A percentile compares a stretch with the other conserved stretches of the same genome.
These are phyloP conservation scores for Tetrapisispora fleetii DNA, from an alignment of 805 yeast genomes.

Conservation along the genomic window DNA sequence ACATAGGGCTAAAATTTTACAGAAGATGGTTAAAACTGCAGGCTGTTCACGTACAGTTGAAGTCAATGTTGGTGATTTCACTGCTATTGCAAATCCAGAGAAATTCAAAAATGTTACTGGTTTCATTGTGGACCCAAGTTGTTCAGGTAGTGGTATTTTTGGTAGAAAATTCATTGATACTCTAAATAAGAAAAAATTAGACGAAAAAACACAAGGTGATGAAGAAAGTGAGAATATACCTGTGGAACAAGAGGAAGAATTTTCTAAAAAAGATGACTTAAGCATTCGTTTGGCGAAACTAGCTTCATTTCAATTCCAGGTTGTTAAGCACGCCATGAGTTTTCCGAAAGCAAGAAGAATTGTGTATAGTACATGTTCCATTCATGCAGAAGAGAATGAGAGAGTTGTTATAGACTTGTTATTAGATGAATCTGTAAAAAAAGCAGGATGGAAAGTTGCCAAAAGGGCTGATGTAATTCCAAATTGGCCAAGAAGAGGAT, in stretches of 20 bases:
- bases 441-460: constrained; percentile 67
- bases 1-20: constrained; percentile 56
- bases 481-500: constrained; percentile 79
- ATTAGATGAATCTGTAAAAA: constrained; percentile 51
- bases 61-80: constrained; percentile 45
- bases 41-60: constrained; percentile 39
- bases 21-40: constrained; percentile 72
- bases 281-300: constrained; percentile 45
- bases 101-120: constrained; percentile 65
- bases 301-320: constrained; percentile 77
- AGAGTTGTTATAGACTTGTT: constrained; percentile 76
- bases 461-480: constrained; percentile 60
- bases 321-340: constrained; percentile 77
- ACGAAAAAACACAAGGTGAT: neutral
- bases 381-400: constrained; percentile 91
- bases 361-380: constrained; percentile 92
- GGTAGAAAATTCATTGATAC: constrained; percentile 65
- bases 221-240: constrained; percentile 16
- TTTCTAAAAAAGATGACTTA: constrained; percentile 38
- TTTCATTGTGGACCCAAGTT: constrained; percentile 87
- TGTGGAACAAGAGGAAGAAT: constrained; percentile 40
- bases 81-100: constrained; percentile 33
- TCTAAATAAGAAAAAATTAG: constrained; percentile 20
- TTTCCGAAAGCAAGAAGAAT: constrained; percentile 71
- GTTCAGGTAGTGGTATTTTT: constrained; percentile 96